Percentiles rank a stretch among this genome's conserved stretches.
Evolutionary conservation across 257 asterid genomes (phyloP).

Genomic region (Solanum boliviense): DNA sequence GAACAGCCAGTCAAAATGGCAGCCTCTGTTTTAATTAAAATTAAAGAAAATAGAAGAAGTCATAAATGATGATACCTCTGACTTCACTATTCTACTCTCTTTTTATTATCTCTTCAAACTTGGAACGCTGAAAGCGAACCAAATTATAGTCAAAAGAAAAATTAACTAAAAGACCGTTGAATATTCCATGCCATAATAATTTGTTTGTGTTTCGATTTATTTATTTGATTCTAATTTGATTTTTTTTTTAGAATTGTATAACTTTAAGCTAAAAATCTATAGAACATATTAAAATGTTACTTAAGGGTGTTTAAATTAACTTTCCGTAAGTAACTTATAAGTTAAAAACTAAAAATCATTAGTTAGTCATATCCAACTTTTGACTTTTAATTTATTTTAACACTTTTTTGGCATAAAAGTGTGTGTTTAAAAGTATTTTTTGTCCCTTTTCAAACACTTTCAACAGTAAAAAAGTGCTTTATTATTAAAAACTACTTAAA

Average conservation of each 20-base stretch:
- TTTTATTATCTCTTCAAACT: not conserved
- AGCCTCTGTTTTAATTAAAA: not conserved
- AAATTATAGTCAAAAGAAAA: not conserved
- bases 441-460: too few species aligned
- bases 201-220: too few species aligned
- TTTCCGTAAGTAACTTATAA: fast-evolving
- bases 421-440: too few species aligned
- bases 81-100: not conserved
- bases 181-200: not conserved
- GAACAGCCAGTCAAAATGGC: not conserved
- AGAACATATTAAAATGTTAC: too few species aligned
- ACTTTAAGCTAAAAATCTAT: not conserved
- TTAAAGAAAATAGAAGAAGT: not conserved
- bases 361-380: too few species aligned
- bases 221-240: not conserved
- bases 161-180: conserved; percentile 1
- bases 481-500: fast-evolving
- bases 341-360: fast-evolving
- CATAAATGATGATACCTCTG: not conserved
- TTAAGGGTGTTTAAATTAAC: fast-evolving
- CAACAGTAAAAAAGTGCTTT: too few species aligned
- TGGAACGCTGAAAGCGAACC: conserved; percentile 1
- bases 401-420: too few species aligned
- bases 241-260: too few species aligned
- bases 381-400: too few species aligned